Percentiles rank a stretch among this genome's conserved stretches.
Conservation (phyloP, 441 rosid genomes). For the Macaranga tanarius region DNA sequence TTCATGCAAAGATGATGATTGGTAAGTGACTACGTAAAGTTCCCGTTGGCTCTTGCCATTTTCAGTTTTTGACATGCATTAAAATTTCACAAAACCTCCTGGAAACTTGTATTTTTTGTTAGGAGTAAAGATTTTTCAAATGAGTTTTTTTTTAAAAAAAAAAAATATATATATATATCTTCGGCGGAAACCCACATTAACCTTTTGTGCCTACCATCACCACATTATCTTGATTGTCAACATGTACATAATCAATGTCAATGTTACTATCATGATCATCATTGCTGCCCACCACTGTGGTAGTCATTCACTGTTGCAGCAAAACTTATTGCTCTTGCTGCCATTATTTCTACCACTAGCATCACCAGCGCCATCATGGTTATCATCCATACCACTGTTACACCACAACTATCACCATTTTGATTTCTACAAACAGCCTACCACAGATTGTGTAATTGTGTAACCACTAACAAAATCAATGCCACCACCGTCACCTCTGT, state of each 20-base stretch:
- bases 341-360: background rate
- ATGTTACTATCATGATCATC: no score
- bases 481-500: background rate
- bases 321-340: background rate
- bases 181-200: background rate
- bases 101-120: background rate
- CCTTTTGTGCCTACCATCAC: background rate
- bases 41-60: background rate
- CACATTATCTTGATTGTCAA: background rate
- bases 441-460: no score
- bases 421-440: no score
- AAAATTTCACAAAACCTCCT: background rate
- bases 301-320: no score
- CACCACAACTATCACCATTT: background rate
- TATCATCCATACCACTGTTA: background rate
- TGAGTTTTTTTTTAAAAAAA: no score
- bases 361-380: background rate
- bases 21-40: conserved; percentile 43
- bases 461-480: no score
- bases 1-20: conserved; percentile 97
- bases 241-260: background rate
- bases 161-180: no score
- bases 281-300: no score
- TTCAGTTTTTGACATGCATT: background rate
- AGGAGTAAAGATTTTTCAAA: background rate